Percentiles rank a stretch among this genome's conserved stretches.
These are phyloP conservation scores for Piper longum DNA, from an alignment of 164 flowering plant species.

Conservation along the genomic window DNA sequence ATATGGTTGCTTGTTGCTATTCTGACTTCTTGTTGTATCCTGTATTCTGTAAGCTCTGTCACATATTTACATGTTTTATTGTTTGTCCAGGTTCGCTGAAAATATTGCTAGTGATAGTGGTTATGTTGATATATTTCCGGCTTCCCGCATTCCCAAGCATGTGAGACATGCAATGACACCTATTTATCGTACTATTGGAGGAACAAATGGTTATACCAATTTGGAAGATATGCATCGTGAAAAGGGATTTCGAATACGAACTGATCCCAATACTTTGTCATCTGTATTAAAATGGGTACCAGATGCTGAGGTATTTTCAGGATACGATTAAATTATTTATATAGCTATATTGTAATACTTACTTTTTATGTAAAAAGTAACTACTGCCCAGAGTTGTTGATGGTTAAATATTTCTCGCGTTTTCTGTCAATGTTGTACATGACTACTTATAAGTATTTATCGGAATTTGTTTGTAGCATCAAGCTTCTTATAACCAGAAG, in stretches of 20 bases:
- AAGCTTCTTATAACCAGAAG: too few species aligned
- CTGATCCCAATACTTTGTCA: slow-evolving; percentile 40
- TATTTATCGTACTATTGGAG: slow-evolving; percentile 29
- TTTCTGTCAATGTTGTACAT: too few species aligned
- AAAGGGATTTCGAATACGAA: slow-evolving; percentile 55
- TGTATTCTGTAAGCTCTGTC: not conserved
- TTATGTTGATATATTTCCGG: slow-evolving; percentile 73
- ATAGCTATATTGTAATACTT: not conserved
- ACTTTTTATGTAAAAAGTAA: too few species aligned
- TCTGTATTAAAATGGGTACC: slow-evolving; percentile 53
- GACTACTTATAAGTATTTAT: too few species aligned
- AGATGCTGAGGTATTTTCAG: slow-evolving; percentile 63
- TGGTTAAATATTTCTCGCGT: too few species aligned
- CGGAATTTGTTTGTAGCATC: too few species aligned
- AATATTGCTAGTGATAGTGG: slow-evolving; percentile 80
- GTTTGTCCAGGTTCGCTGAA: slow-evolving; percentile 46
- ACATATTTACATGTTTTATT: not conserved
- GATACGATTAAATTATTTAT: not conserved
- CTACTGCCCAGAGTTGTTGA: too few species aligned
- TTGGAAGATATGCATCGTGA: slow-evolving; percentile 23
- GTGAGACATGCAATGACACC: slow-evolving; percentile 51
- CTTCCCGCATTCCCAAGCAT: slow-evolving; percentile 53
- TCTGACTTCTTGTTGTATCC: not conserved
- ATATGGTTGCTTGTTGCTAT: not conserved
- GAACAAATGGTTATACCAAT: slow-evolving; percentile 10